Evolutionary conservation across 2,329 filamentous ascomycete genomes (phyloP).

Genomic region (Aspergillus latus): DNA sequence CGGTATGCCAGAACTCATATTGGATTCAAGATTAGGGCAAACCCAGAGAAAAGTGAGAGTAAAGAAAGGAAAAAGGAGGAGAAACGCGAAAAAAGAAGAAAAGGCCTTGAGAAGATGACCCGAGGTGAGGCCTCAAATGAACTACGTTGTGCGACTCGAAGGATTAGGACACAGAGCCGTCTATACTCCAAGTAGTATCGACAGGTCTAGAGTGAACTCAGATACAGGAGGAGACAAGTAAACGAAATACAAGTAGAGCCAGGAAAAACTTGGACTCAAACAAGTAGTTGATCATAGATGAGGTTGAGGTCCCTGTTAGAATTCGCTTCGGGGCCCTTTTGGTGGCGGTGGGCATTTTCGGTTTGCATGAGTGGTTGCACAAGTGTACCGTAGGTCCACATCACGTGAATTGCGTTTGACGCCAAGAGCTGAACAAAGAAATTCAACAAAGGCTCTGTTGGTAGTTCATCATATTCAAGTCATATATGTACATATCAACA

Average conservation of each 20-base stretch:
- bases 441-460: neutral
- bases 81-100: slow-evolving; percentile 12
- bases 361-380: slow-evolving; percentile 1
- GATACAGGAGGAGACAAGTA: neutral
- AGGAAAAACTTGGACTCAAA: neutral
- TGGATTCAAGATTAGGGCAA: slow-evolving; percentile 18
- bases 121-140: slow-evolving; percentile 13
- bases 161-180: slow-evolving; percentile 15
- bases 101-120: slow-evolving; percentile 14
- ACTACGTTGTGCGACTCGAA: slow-evolving; percentile 20
- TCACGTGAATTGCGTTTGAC: neutral
- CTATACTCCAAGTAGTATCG: slow-evolving; percentile 14
- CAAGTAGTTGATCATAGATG: neutral
- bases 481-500: slow-evolving; percentile 13
- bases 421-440: too few relatives aligned
- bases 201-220: slow-evolving; percentile 13
- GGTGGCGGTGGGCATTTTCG: slow-evolving; percentile 8
- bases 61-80: slow-evolving; percentile 16
- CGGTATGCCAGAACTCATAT: slow-evolving; percentile 42
- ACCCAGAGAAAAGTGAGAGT: slow-evolving; percentile 4
- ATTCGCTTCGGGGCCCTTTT: slow-evolving; percentile 2
- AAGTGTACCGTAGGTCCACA: neutral
- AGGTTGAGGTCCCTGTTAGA: neutral
- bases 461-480: neutral
- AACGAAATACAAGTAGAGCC: neutral